Percentiles rank a stretch among this genome's conserved stretches.
These are phyloP conservation scores for Carex parvula DNA, from an alignment of 176 grass and related monocot genomes.

Conservation along the genomic window DNA sequence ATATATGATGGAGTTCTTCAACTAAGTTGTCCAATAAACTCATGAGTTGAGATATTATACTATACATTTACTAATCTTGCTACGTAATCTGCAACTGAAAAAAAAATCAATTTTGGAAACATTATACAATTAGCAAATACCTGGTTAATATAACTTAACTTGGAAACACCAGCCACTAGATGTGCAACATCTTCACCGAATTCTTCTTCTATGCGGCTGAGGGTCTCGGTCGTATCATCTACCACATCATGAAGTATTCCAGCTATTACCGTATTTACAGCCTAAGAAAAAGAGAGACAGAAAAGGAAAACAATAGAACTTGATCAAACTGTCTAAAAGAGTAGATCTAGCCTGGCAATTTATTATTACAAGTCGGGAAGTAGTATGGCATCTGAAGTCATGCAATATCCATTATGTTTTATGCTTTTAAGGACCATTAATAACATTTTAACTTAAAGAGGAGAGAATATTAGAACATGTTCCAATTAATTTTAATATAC, in stretches of 20 bases:
- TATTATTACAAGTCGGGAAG: constrained; percentile 8
- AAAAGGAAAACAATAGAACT: constrained; percentile 24
- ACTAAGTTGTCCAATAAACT: neutral
- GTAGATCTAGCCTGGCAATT: neutral
- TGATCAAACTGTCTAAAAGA: constrained; percentile 21
- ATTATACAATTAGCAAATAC: constrained; percentile 35
- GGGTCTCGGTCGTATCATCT: constrained; percentile 80
- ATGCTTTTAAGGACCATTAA: neutral
- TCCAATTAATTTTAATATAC: neutral
- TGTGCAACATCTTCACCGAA: constrained; percentile 83
- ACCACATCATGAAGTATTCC: constrained; percentile 96
- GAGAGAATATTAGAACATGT: neutral
- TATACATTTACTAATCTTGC: neutral
- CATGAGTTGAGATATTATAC: neutral
- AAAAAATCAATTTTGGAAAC: neutral
- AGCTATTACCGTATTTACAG: constrained; percentile 85
- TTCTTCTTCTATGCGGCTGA: constrained; percentile 67
- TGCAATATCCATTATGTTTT: neutral
- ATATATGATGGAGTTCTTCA: constrained; percentile 1
- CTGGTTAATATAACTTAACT: constrained; percentile 98
- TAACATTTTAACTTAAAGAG: neutral
- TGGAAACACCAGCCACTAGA: constrained; percentile 89
- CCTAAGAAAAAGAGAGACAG: constrained; percentile 33
- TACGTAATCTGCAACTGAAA: neutral
- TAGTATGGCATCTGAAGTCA: neutral